Percentiles rank a stretch among this genome's conserved stretches.
Evolutionary conservation across 2,329 filamentous ascomycete species (phyloP).

Genomic region (Epichloe sylvatica): DNA sequence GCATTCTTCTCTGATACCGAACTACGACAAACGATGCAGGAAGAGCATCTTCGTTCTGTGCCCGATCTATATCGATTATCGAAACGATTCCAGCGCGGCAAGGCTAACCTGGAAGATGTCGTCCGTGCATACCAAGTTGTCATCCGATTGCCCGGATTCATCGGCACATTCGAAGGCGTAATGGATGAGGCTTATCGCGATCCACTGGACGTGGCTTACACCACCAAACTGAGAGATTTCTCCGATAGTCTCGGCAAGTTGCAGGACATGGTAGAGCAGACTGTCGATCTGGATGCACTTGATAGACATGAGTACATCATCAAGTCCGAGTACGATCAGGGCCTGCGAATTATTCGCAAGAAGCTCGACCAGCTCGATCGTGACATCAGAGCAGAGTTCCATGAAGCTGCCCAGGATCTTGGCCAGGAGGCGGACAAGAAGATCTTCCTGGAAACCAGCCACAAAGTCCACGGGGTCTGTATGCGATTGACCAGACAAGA

Average conservation of each 20-base stretch:
- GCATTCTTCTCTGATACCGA: slow-evolving; percentile 90
- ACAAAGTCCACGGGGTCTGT: slow-evolving; percentile 92
- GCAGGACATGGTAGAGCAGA: slow-evolving; percentile 97
- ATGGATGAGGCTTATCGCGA: slow-evolving; percentile 93
- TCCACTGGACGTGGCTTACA: slow-evolving; percentile 76
- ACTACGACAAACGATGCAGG: slow-evolving; percentile 87
- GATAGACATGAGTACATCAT: slow-evolving; percentile 98
- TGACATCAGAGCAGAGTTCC: slow-evolving; percentile 75
- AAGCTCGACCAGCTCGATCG: slow-evolving; percentile 73
- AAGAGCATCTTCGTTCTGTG: slow-evolving; percentile 83
- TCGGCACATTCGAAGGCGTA: slow-evolving; percentile 76
- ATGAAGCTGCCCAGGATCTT: slow-evolving; percentile 62
- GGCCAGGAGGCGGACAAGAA: slow-evolving; percentile 95
- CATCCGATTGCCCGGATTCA: slow-evolving; percentile 79
- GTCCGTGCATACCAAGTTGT: slow-evolving; percentile 90
- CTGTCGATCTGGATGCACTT: slow-evolving; percentile 85
- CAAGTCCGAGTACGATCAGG: slow-evolving; percentile 94
- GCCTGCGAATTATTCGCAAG: slow-evolving; percentile 72
- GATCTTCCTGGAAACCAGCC: slow-evolving; percentile 80
- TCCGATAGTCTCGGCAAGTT: slow-evolving; percentile 71
- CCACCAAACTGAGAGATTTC: slow-evolving; percentile 62
- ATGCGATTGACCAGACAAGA: slow-evolving; percentile 86
- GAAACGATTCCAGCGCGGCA: slow-evolving; percentile 86
- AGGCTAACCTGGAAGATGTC: slow-evolving; percentile 88
- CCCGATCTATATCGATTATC: slow-evolving; percentile 87